phyloP scores from a whole-genome alignment of 1,139 yeast genomes.

The Kurtzmaniella quercitrusa region DNA sequence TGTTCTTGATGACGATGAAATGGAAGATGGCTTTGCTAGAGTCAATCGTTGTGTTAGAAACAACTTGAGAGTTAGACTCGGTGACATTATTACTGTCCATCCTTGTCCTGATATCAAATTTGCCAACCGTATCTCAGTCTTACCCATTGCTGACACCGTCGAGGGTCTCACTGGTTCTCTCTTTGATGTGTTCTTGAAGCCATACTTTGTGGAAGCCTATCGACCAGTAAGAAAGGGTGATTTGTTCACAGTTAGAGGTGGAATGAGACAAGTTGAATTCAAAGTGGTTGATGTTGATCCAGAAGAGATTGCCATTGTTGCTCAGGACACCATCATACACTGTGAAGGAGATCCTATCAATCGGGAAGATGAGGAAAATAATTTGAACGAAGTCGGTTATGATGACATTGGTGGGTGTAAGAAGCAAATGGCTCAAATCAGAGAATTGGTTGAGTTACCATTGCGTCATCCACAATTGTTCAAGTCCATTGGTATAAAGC shows the following conservation, averaged over 20 bases:
- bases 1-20: constrained; percentile 93
- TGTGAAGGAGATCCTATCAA: constrained; percentile 99
- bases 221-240: constrained; percentile 99
- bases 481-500: constrained; percentile 95
- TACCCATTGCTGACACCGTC: constrained; percentile 96
- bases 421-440: constrained; percentile 97
- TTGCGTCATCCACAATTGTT: constrained; percentile 95
- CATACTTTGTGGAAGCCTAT: constrained; percentile 97
- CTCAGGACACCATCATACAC: constrained; percentile 97
- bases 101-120: constrained; percentile 98
- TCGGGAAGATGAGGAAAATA: constrained; percentile 98
- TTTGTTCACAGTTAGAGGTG: constrained; percentile 93
- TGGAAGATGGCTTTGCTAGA: constrained; percentile 94
- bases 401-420: constrained; percentile 99
- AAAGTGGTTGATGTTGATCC: constrained; percentile 98
- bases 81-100: constrained; percentile 86
- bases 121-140: constrained; percentile 87
- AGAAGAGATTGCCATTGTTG: constrained; percentile 94
- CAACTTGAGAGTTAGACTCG: constrained; percentile 89
- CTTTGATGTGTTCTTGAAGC: constrained; percentile 93
- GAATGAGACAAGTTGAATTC: constrained; percentile 98
- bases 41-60: constrained; percentile 94
- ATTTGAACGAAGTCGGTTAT: constrained; percentile 93
- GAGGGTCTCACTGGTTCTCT: constrained; percentile 98
- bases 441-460: constrained; percentile 95